Conservation (phyloP, 148 eudicot species). For the Pharnaceum exiguum region DNA sequence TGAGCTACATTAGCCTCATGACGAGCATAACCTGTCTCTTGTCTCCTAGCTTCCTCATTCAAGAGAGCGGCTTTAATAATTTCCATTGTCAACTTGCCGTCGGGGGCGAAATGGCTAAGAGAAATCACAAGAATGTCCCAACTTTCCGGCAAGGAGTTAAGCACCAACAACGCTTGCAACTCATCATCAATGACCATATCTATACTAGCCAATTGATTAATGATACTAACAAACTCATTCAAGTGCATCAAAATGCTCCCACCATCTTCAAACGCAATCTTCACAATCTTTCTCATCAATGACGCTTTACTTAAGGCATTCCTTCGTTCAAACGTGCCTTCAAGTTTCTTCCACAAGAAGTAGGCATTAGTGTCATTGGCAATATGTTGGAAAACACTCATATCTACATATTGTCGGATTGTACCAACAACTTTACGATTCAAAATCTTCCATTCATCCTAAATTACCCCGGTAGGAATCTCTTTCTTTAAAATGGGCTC, state of each 20-base stretch:
- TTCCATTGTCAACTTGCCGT: not conserved
- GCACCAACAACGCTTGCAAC: not conserved
- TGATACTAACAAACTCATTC: not conserved
- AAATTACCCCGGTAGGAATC: too few species aligned
- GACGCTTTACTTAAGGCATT: not conserved
- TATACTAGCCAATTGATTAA: too few species aligned
- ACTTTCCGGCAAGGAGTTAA: not conserved
- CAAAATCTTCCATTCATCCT: too few species aligned
- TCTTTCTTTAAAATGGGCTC: too few species aligned
- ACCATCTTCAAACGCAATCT: not conserved
- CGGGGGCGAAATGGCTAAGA: not conserved
- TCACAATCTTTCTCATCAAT: not conserved
- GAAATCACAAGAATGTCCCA: not conserved
- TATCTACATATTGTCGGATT: not conserved
- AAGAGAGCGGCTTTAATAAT: not conserved
- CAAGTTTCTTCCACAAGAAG: not conserved
- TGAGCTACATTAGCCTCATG: not conserved
- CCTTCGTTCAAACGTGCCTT: not conserved
- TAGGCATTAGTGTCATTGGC: slow-evolving; percentile 1
- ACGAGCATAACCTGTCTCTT: not conserved
- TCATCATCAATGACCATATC: not conserved
- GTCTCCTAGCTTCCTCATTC: not conserved
- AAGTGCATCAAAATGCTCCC: not conserved
- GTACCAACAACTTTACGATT: too few species aligned
- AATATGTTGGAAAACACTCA: not conserved